Evolutionary conservation across 2,329 filamentous ascomycete genomes (phyloP), one percentile per base, ranked within the genome.

Genomic region (Venturia asperata): DNA sequence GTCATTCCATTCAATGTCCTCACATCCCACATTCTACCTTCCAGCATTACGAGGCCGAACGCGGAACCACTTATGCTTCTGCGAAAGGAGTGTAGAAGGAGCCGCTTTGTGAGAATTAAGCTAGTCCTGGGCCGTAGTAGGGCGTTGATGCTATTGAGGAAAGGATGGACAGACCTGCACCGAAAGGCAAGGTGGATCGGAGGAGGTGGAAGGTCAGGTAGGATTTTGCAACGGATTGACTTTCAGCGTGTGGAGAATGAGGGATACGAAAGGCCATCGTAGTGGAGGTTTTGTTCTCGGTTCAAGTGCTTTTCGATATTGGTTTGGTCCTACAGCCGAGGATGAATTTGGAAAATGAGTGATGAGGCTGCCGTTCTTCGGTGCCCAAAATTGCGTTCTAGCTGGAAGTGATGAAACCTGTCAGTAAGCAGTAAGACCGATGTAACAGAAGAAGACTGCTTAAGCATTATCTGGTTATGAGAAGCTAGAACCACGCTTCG

Each of bases 1-100:
- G 71, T 88, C 85, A 70, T 82, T 74, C 85, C 85, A 88, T 73
- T 88, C 85, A 41, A 88, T 83, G 49, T 81, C 77, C 68, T 84
- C 80, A 19, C 78, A 77, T 0, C 82, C 64, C 75, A 75, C 85
- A 88, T 87, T 2, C 80, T 76, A 0, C 71, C 76, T 37, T 74
- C 72, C 4, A 84, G 75, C 68, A 75, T 80, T 5, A 80, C 66
- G 1, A 74, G 74, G 30, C 81, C 74, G 1, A 83, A 67, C 0
- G 76, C 78, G 0, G 80, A 70, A 0, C 79, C 82, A 34, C 81
- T 67, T 1, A 81, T 64, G 4, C 78, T 78, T 64, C 80, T 81
- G 1, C 76, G 76, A 10, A 80, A 79, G 0, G 79, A 75, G 11
- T 78, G 75, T 27, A 60, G 24, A 17, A 85, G 71, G n/a, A 83